Percentiles rank a stretch among this genome's conserved stretches.
phyloP scores from a whole-genome alignment of 352 stramenopile species.

The Albugo laibachii region DNA sequence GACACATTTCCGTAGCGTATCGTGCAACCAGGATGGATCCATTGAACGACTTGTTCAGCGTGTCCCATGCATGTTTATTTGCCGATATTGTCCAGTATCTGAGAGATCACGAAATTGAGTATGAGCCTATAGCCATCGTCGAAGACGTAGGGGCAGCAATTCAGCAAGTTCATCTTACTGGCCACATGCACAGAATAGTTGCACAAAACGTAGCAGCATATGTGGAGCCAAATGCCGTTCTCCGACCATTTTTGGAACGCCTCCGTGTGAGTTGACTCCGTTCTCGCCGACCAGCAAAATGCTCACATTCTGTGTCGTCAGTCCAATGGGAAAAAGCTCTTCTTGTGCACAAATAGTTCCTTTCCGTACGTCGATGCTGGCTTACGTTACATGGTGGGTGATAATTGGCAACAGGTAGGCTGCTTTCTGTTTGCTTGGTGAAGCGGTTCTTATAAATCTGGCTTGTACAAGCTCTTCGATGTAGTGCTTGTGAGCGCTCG shows the following conservation, averaged over 20 bases:
- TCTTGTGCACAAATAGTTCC: slow-evolving; percentile 86
- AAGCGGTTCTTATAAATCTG: not conserved
- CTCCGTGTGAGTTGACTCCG: slow-evolving; percentile 18
- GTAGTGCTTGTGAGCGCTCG: slow-evolving; percentile 76
- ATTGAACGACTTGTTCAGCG: slow-evolving; percentile 87
- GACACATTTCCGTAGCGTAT: slow-evolving; percentile 65
- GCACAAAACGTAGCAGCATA: slow-evolving; percentile 67
- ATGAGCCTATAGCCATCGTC: slow-evolving; percentile 71
- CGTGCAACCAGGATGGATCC: slow-evolving; percentile 78
- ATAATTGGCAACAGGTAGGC: slow-evolving; percentile 59
- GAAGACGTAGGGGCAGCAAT: slow-evolving; percentile 81
- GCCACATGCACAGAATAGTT: slow-evolving; percentile 83
- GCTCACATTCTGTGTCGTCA: slow-evolving; percentile 9
- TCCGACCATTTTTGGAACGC: slow-evolving; percentile 65
- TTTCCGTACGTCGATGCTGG: slow-evolving; percentile 88
- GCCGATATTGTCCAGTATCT: slow-evolving; percentile 88
- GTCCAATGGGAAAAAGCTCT: slow-evolving; percentile 75
- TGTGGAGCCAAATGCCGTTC: slow-evolving; percentile 73
- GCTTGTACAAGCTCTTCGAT: slow-evolving; percentile 50
- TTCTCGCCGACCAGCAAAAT: not conserved
- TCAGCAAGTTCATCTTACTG: slow-evolving; percentile 77
- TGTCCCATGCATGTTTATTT: slow-evolving; percentile 87
- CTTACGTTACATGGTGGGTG: slow-evolving; percentile 83
- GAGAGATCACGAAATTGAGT: slow-evolving; percentile 77
- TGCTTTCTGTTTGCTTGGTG: not conserved